A percentile compares a stretch with the other conserved stretches of the same genome.
phyloP scores from a whole-genome alignment of 2,329 filamentous ascomycete species.

The Arthrinium phaeospermum region DNA sequence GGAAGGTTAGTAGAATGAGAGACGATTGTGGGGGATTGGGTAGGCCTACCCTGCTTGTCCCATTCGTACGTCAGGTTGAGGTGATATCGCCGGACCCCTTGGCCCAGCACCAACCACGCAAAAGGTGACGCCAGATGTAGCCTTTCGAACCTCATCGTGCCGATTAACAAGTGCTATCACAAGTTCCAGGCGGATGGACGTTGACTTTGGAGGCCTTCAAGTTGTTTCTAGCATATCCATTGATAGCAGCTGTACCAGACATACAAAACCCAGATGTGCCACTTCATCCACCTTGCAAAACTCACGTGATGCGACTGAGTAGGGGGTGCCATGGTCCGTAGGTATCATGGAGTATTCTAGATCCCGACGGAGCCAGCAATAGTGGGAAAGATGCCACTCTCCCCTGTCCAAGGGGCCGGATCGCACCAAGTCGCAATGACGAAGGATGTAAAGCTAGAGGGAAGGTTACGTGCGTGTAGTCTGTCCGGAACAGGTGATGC shows the following conservation, averaged over 20 bases:
- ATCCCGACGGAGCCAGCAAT: neutral
- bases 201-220: neutral
- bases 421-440: too few relatives aligned
- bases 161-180: neutral
- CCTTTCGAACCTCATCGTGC: neutral
- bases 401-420: too few relatives aligned
- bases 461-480: too few relatives aligned
- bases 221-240: neutral
- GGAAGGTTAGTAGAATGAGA: neutral
- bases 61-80: slow-evolving; percentile 20
- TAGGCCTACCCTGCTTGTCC: slow-evolving; percentile 17
- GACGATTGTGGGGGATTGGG: slow-evolving; percentile 21
- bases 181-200: neutral
- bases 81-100: neutral
- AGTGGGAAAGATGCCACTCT: too few relatives aligned
- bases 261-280: neutral
- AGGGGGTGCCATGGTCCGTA: neutral
- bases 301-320: neutral
- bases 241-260: too few relatives aligned
- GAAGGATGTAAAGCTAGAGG: too few relatives aligned
- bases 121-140: neutral
- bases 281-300: neutral
- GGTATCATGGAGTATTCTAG: neutral
- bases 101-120: neutral
- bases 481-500: neutral